Conservation (phyloP, 345 rosid genomes). For the Geranium brycei region DNA sequence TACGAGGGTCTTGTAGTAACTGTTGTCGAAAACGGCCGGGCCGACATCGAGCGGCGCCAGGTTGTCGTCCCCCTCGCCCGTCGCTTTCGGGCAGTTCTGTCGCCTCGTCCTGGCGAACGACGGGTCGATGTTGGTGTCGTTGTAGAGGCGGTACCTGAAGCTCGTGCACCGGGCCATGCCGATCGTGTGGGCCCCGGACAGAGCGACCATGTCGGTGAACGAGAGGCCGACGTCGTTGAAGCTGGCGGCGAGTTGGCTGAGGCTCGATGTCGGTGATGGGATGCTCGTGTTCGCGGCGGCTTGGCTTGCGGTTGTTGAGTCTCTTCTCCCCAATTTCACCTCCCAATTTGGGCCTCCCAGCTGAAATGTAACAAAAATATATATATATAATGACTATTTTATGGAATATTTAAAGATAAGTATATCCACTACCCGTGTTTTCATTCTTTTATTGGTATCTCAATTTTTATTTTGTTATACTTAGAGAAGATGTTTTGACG, state of each 20-base stretch:
- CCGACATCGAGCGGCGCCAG: slow-evolving; percentile 25
- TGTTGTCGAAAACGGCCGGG: slow-evolving; percentile 24
- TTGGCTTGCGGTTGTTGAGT: slow-evolving; percentile 62
- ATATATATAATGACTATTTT: no score
- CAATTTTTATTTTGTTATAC: no score
- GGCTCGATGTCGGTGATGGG: slow-evolving; percentile 52
- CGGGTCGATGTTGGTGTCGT: slow-evolving; percentile 26
- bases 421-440: no score
- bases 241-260: slow-evolving; percentile 40
- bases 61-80: slow-evolving; percentile 22
- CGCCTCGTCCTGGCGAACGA: slow-evolving; percentile 18
- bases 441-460: no score
- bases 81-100: slow-evolving; percentile 18
- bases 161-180: slow-evolving; percentile 36
- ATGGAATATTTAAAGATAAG: no score
- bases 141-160: slow-evolving; percentile 28
- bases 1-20: slow-evolving; percentile 23
- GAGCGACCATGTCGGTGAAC: slow-evolving; percentile 63
- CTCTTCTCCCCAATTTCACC: slow-evolving; percentile 86
- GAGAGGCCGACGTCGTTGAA: slow-evolving; percentile 62
- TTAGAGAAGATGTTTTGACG: no score
- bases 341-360: slow-evolving; percentile 75
- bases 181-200: slow-evolving; percentile 46
- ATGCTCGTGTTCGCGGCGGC: slow-evolving; percentile 62
- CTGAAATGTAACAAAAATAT: no score